Base-by-base conservation (phyloP, 495 filamentous ascomycete species). In the Daldinia vernicosa region DNA sequence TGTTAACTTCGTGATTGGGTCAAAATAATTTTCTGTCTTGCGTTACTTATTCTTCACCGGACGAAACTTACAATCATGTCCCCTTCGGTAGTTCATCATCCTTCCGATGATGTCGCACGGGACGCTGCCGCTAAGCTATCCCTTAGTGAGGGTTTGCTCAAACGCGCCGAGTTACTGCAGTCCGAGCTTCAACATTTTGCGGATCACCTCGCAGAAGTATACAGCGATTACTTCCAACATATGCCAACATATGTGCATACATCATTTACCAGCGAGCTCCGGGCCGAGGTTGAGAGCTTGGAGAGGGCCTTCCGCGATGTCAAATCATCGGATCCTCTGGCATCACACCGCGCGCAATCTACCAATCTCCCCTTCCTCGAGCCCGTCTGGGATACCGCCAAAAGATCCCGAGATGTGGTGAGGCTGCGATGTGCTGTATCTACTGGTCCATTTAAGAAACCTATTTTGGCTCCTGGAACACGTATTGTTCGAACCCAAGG, bases 401-500 rank as follows among this genome's bases (percentile, higher is more conserved):
- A 76, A 27, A 61, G 55, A 33, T 74, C 71, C 4, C 63, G 67
- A 8, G 71, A 76, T 28, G 70, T 77, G 24, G 74, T 77, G 8
- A 77, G 72, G 37, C 22, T 77, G 6, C 66, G 75, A 60, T 67
- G 67, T 19, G 68, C 74, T 2, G 74, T 77, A 5, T 72, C 70
- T 63, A 62, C 54, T 28, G 74, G 75, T 12, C 75, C 75, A 2
- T 76, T 74, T 27, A 61, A 65, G 33, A 76, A 76, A 12, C 73
- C 51, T 24, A 65, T 77, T 24, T 17, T 76, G 26, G 71, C 74
- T n/a, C 75, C 75, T 17, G 75, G 74, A 28, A 72, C 72, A 17
- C 75, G 75, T 12, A 71, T 77, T 26, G 66, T 77, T 33, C 66
- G 74, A 33, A 77, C 67, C 7, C 74, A 74, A 57, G 75, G 75